Conservation (phyloP, 2,329 filamentous ascomycete species). For the Stagonosporopsis vannaccii region DNA sequence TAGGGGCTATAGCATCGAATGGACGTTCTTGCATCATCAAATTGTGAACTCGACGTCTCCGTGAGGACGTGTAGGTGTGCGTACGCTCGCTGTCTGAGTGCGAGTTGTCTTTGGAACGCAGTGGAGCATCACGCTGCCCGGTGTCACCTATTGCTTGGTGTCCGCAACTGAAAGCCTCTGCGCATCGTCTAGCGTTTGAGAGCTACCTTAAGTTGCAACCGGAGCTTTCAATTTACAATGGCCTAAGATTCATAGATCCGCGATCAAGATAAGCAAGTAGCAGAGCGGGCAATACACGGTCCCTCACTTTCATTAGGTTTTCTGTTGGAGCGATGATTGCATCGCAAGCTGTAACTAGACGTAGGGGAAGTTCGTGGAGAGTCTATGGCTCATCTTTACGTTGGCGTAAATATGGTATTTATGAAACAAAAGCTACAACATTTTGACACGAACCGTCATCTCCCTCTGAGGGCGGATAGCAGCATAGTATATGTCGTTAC, state of each 20-base stretch:
- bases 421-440: neutral
- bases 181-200: too few relatives aligned
- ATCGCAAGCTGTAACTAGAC: neutral
- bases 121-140: neutral
- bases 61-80: neutral
- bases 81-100: neutral
- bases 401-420: too few relatives aligned
- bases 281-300: too few relatives aligned
- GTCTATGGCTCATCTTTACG: too few relatives aligned
- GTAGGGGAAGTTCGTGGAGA: neutral
- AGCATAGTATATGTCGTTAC: slow-evolving; percentile 1
- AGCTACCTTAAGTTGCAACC: too few relatives aligned
- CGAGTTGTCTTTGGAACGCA: neutral
- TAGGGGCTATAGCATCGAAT: slow-evolving; percentile 1
- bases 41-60: neutral
- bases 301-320: too few relatives aligned
- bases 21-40: neutral
- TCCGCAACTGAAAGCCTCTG: too few relatives aligned
- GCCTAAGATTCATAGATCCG: too few relatives aligned
- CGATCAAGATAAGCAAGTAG: too few relatives aligned
- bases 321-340: too few relatives aligned
- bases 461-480: neutral
- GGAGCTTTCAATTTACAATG: too few relatives aligned
- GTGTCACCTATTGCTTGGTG: too few relatives aligned
- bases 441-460: neutral